Conservation (phyloP, 2,329 filamentous ascomycete genomes). For the Ceratocystis variospora region DNA sequence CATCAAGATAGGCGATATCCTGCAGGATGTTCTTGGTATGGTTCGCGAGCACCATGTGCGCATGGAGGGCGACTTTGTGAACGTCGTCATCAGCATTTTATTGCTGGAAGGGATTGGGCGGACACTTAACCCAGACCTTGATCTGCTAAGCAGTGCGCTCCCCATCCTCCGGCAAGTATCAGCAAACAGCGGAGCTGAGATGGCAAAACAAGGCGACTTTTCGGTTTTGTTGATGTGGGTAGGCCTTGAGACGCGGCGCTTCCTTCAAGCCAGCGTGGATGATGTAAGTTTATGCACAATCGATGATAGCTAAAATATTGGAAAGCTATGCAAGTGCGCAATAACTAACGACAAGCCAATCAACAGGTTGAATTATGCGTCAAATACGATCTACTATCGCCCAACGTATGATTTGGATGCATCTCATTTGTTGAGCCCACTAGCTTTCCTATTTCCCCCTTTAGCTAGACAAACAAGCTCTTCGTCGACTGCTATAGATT, state of each 20-base stretch:
- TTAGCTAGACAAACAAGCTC: no score
- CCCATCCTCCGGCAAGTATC: slow-evolving; percentile 84
- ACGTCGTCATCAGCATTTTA: slow-evolving; percentile 90
- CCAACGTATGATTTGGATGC: slow-evolving; percentile 51
- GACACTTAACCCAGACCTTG: slow-evolving; percentile 70
- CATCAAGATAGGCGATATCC: slow-evolving; percentile 88
- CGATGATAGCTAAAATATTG: neutral
- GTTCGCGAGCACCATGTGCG: slow-evolving; percentile 84
- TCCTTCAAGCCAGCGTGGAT: slow-evolving; percentile 80
- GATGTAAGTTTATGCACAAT: slow-evolving; percentile 45
- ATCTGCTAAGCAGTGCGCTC: slow-evolving; percentile 72
- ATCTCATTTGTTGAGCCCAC: neutral
- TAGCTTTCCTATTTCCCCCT: neutral
- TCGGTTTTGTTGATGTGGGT: slow-evolving; percentile 86
- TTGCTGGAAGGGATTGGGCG: slow-evolving; percentile 88
- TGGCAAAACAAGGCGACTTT: slow-evolving; percentile 59
- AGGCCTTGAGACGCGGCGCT: slow-evolving; percentile 74
- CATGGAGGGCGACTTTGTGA: slow-evolving; percentile 94
- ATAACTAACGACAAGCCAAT: neutral
- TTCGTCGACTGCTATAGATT: no score
- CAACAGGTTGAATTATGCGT: slow-evolving; percentile 69
- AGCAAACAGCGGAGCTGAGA: slow-evolving; percentile 56
- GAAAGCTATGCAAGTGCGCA: neutral
- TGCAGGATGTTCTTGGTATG: slow-evolving; percentile 83
- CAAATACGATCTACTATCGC: slow-evolving; percentile 76